phyloP scores from a whole-genome alignment of 2,329 filamentous ascomycete genomes.

The Aspergillus carbonarius region DNA sequence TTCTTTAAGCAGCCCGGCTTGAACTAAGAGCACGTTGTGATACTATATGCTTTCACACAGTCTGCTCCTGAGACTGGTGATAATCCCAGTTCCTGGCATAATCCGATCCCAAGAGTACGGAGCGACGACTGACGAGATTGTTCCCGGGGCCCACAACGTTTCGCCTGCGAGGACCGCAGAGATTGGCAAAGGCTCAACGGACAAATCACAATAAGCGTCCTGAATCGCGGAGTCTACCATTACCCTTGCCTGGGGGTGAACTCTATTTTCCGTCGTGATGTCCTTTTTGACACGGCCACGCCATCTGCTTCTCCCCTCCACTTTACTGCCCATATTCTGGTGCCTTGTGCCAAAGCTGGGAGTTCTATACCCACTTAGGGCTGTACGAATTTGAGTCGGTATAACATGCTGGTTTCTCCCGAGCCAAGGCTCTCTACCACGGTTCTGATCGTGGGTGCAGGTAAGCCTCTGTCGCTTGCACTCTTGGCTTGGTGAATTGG shows the following conservation, averaged over 20 bases:
- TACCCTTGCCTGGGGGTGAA: background rate
- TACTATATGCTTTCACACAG: background rate
- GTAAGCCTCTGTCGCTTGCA: slow-evolving; percentile 5
- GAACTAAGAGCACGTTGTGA: background rate
- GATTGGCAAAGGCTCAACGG: background rate
- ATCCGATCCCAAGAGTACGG: background rate
- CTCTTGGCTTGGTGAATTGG: background rate
- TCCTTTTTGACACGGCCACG: background rate
- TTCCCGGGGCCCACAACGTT: background rate
- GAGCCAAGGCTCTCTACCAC: slow-evolving; percentile 4
- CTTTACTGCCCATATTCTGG: background rate
- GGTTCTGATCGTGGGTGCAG: slow-evolving; percentile 21
- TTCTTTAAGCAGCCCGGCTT: background rate
- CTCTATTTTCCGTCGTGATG: background rate
- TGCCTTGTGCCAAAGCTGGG: background rate
- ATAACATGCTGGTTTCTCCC: background rate
- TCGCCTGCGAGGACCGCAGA: background rate
- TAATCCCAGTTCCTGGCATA: background rate
- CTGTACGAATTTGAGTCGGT: background rate
- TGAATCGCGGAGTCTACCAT: background rate
- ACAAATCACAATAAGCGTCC: background rate
- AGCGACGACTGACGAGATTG: no score
- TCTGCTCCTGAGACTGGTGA: background rate
- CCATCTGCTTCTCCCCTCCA: background rate
- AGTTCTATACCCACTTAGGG: background rate